These are phyloP conservation scores for Cytospora piceae DNA, from an alignment of 2,329 filamentous ascomycete genomes.

Conservation along the genomic window DNA sequence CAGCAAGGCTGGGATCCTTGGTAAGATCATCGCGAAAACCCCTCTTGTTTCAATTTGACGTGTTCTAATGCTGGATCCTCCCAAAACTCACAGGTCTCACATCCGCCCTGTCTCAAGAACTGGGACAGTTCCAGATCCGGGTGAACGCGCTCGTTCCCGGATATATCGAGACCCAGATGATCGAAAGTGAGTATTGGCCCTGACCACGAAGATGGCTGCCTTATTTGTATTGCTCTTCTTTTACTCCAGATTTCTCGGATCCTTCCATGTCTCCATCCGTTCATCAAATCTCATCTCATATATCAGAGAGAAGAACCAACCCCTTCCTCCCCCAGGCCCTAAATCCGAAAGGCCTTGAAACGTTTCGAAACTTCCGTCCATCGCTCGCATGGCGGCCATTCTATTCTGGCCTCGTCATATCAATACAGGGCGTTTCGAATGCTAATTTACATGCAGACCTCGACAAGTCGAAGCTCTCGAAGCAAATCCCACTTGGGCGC, in stretches of 20 bases:
- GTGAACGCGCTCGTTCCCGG: conserved; percentile 83
- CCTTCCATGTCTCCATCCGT: not conserved
- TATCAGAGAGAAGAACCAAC: conserved; percentile 6
- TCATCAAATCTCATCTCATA: conserved; percentile 5
- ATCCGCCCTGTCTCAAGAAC: conserved; percentile 66
- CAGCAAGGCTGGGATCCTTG: conserved; percentile 78
- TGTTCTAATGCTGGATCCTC: conserved; percentile 1
- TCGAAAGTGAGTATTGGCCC: conserved; percentile 57
- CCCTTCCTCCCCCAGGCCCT: conserved; percentile 26
- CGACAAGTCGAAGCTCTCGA: conserved; percentile 43
- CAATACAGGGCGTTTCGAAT: conserved; percentile 15
- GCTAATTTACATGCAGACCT: conserved; percentile 37
- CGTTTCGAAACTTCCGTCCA: not conserved
- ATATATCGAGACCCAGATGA: conserved; percentile 84
- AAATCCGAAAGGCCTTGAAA: conserved; percentile 23
- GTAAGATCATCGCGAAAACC: conserved; percentile 45
- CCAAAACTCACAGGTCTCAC: conserved; percentile 60
- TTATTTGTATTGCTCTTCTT: conserved; percentile 10
- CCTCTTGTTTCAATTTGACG: not conserved
- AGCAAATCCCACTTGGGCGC: conserved; percentile 65
- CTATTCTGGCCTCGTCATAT: conserved; percentile 12
- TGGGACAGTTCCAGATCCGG: conserved; percentile 64
- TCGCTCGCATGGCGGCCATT: not conserved
- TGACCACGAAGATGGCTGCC: not conserved
- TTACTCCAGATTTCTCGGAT: conserved; percentile 1